A percentile compares a stretch with the other conserved stretches of the same genome.
phyloP scores from a whole-genome alignment of 2,329 filamentous ascomycete species.

The Aspergillus tanneri region DNA sequence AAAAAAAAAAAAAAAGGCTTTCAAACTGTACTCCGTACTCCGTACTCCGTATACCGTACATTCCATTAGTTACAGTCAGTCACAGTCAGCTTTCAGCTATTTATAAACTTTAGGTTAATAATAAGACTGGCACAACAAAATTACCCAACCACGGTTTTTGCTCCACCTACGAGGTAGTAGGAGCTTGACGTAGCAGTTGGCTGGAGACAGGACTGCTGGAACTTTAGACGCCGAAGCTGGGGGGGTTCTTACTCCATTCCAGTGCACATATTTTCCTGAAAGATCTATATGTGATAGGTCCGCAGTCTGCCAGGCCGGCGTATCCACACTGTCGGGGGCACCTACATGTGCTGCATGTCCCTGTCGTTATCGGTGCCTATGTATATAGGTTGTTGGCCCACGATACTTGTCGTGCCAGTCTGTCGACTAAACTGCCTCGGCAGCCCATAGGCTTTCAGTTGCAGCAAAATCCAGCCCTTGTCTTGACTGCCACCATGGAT shows the following conservation, averaged over 20 bases:
- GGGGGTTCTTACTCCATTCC: background rate
- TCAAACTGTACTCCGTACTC: no score
- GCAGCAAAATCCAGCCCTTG: background rate
- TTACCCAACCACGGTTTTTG: background rate
- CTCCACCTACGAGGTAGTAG: background rate
- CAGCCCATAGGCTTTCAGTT: background rate
- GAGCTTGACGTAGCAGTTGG: constrained; percentile 3
- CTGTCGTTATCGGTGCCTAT: background rate
- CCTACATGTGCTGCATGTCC: constrained; percentile 10
- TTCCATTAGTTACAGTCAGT: background rate
- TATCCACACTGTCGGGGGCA: constrained; percentile 5
- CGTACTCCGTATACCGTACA: no score
- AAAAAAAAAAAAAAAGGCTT: no score
- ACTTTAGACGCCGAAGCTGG: background rate
- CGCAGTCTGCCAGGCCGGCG: background rate
- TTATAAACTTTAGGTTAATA: background rate
- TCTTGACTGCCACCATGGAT: constrained; percentile 8
- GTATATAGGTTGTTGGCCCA: constrained; percentile 6
- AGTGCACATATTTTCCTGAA: constrained; percentile 1
- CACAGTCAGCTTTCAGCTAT: background rate
- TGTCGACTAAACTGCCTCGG: constrained; percentile 2
- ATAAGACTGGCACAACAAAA: background rate
- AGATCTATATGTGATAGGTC: constrained; percentile 2
- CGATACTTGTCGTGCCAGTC: constrained; percentile 1
- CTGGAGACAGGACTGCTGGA: background rate